These are phyloP conservation scores for Magnusiomyces tetraspermus DNA, from an alignment of 1,139 yeast species.

Conservation along the genomic window DNA sequence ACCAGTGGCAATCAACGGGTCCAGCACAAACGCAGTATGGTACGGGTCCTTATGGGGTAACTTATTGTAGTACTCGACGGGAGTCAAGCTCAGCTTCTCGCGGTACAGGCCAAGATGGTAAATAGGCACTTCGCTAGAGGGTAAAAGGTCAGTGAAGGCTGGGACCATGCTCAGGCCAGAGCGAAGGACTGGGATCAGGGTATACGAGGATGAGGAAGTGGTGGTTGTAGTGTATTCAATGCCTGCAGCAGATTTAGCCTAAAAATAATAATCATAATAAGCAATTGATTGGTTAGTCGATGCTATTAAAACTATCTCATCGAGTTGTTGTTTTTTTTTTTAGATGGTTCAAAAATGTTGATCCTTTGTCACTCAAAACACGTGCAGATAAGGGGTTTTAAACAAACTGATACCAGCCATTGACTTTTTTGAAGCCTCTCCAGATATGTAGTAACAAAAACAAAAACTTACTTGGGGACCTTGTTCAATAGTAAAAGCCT, in stretches of 20 bases:
- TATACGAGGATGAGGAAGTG: constrained; percentile 22
- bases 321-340: no score
- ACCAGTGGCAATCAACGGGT: constrained; percentile 34
- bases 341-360: no score
- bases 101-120: constrained; percentile 32
- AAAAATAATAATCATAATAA: no score
- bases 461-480: constrained; percentile 10
- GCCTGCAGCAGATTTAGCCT: constrained; percentile 22
- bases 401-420: no score
- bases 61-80: constrained; percentile 33
- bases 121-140: constrained; percentile 27
- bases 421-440: no score
- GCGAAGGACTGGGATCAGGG: constrained; percentile 29
- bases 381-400: no score
- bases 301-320: no score
- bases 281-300: no score
- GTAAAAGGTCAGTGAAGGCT: constrained; percentile 27
- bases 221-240: constrained; percentile 15
- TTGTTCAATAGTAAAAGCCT: constrained; percentile 10
- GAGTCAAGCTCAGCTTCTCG: constrained; percentile 28
- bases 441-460: no score
- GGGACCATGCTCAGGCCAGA: constrained; percentile 31
- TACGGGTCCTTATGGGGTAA: constrained; percentile 23
- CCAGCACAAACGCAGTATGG: constrained; percentile 29
- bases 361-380: no score